Percentiles rank a stretch among this genome's conserved stretches.
Conservation (phyloP, 805 yeast species). For the Candida dendrica region DNA sequence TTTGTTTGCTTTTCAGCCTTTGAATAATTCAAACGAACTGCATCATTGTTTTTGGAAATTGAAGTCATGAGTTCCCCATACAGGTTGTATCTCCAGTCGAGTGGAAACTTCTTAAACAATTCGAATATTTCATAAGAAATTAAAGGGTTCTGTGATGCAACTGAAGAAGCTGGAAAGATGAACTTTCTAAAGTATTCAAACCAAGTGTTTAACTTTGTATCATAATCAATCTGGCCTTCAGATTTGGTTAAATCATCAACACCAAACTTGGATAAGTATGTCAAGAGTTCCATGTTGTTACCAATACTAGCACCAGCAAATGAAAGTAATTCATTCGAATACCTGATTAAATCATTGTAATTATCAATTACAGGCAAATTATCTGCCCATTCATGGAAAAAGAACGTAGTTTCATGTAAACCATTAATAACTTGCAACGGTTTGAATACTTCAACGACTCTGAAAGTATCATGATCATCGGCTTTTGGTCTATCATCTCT, state of each 20-base stretch:
- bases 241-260: slow-evolving; percentile 25
- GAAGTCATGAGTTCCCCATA: slow-evolving; percentile 72
- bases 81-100: slow-evolving; percentile 62
- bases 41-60: slow-evolving; percentile 46
- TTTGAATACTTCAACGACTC: slow-evolving; percentile 23
- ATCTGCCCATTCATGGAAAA: slow-evolving; percentile 42
- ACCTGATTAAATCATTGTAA: slow-evolving; percentile 37
- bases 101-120: slow-evolving; percentile 45
- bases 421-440: slow-evolving; percentile 16
- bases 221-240: slow-evolving; percentile 7
- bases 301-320: slow-evolving; percentile 53
- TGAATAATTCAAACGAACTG: slow-evolving; percentile 50
- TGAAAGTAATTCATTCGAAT: slow-evolving; percentile 42
- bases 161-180: slow-evolving; percentile 48
- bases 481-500: not conserved
- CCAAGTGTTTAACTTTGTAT: slow-evolving; percentile 34
- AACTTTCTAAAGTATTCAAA: slow-evolving; percentile 55
- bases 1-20: slow-evolving; percentile 76
- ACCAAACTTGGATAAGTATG: slow-evolving; percentile 59
- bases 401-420: slow-evolving; percentile 24
- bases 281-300: slow-evolving; percentile 37
- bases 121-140: slow-evolving; percentile 53
- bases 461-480: not conserved
- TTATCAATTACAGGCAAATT: slow-evolving; percentile 30
- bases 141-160: slow-evolving; percentile 48